Base-by-base conservation (phyloP, 1,139 yeast genomes). In the Saccharomycopsis hybrid region DNA sequence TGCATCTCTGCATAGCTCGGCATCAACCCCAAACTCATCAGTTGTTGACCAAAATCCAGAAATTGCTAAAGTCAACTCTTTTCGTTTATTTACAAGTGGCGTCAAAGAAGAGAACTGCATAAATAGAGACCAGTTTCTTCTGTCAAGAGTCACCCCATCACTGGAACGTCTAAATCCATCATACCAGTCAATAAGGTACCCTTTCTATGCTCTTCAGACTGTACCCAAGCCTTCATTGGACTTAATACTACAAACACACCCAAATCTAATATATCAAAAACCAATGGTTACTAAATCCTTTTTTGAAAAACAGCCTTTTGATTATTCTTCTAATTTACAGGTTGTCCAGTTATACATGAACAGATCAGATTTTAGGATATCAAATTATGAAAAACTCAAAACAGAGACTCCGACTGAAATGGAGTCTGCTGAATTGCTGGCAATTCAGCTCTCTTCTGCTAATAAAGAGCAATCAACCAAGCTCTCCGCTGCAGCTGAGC, bases 31-130 rank as follows among this genome's bases (percentile, higher is more conserved):
- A 8, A 29, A 11, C 3, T 40, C 48, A 11, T 46, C 48, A 2
- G 31, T 43, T 9, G 45, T 31, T 41, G 11, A 41, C 24, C 44
- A 13, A 18, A 8, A 25, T 8, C 27, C 9, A 11, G 18, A 35
- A 9, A 33, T 36, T 35, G 5, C 18, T 11, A 9, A 18, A 4
- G 29, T 47, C 2, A 30, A 40, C 4, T 27, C 47, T 4, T 18
- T 18, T 18, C 18, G 18, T 18, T 18, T 18, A 18, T 18, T 18
- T 18, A 25, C 5, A 13, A 4, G 24, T 3, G 50, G 41, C 13
- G 29, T 43, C 3, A 38, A 13, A 41, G 38, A 28, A 30, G 49
- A 43, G 28, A 47, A 47, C 24, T 47, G 50, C 29, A 39, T 47
- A 13, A 47, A 47, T 33, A 31, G 30, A 37, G 28, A 40, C n/a